Percentiles rank a stretch among this genome's conserved stretches.
These are phyloP conservation scores for Leishmania tarentolae DNA, from an alignment of 208 protist species.

Conservation along the genomic window DNA sequence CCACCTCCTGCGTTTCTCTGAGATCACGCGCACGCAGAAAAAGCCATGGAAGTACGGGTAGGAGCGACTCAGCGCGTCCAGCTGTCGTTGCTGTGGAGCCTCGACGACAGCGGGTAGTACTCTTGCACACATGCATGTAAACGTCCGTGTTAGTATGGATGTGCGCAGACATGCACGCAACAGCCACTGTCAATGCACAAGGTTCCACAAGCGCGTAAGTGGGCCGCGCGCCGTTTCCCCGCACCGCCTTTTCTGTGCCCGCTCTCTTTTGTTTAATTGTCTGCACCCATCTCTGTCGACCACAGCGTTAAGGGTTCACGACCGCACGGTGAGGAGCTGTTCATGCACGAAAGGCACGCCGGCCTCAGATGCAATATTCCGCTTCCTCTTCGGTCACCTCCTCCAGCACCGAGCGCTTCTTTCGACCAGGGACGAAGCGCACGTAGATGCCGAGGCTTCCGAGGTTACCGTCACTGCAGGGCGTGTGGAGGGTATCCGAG, in stretches of 20 bases:
- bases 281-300: not conserved
- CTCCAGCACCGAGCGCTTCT: slow-evolving; percentile 35
- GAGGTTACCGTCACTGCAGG: slow-evolving; percentile 4
- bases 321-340: not conserved
- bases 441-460: slow-evolving; percentile 24
- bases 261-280: not conserved
- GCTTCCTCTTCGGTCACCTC: slow-evolving; percentile 34
- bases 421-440: slow-evolving; percentile 31
- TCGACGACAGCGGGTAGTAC: not conserved
- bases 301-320: not conserved
- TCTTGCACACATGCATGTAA: not conserved
- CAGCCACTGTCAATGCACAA: not conserved
- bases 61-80: not conserved
- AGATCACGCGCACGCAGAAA: not conserved
- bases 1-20: not conserved
- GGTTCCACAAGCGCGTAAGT: not conserved
- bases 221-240: not conserved
- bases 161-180: not conserved
- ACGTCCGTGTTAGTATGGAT: not conserved
- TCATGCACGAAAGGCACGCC: not conserved
- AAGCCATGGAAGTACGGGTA: not conserved
- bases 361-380: slow-evolving; percentile 57
- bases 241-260: not conserved
- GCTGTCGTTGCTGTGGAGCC: not conserved
- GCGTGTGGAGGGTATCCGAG: slow-evolving; percentile 7